phyloP scores from a whole-genome alignment of 1,284 basidiomycete species.

The Kalmanozyma brasiliensis region DNA sequence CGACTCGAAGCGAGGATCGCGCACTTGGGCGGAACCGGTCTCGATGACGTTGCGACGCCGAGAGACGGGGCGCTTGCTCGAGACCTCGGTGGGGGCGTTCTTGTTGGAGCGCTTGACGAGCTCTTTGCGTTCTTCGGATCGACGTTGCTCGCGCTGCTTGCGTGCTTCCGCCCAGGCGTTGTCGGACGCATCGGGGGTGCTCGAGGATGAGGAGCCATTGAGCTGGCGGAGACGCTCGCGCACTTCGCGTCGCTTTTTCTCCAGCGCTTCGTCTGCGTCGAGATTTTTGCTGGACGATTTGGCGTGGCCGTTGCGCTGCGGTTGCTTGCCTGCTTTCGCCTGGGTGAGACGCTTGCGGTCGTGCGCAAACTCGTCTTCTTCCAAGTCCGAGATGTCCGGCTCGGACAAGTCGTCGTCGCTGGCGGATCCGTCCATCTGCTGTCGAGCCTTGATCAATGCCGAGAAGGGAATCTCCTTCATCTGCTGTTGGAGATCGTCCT shows the following conservation, averaged over 20 bases:
- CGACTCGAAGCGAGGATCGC: constrained; percentile 89
- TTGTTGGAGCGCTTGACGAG: constrained; percentile 78
- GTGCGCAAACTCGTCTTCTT: constrained; percentile 55
- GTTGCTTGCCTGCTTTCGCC: constrained; percentile 32
- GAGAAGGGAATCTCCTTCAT: constrained; percentile 61
- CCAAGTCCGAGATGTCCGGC: constrained; percentile 39
- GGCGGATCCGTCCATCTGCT: constrained; percentile 22
- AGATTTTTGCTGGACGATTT: not conserved
- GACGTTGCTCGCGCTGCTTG: constrained; percentile 13
- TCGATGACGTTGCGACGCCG: constrained; percentile 82
- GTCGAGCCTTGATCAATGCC: constrained; percentile 75
- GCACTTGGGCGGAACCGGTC: constrained; percentile 74
- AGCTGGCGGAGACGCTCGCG: constrained; percentile 38
- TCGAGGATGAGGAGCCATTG: constrained; percentile 12
- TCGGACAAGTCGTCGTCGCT: constrained; percentile 30
- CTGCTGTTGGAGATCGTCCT: constrained; percentile 27
- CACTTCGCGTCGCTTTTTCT: constrained; percentile 34
- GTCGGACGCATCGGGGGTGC: constrained; percentile 7
- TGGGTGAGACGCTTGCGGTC: constrained; percentile 28
- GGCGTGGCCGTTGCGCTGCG: constrained; percentile 6
- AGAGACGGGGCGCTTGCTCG: constrained; percentile 86
- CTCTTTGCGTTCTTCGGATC: constrained; percentile 28
- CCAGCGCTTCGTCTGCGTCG: constrained; percentile 23
- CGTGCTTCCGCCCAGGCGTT: constrained; percentile 16
- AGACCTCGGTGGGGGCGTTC: constrained; percentile 88